These are phyloP conservation scores for Tetrahymena elliotti DNA, from an alignment of 73 alveolate genomes.

Conservation along the genomic window DNA sequence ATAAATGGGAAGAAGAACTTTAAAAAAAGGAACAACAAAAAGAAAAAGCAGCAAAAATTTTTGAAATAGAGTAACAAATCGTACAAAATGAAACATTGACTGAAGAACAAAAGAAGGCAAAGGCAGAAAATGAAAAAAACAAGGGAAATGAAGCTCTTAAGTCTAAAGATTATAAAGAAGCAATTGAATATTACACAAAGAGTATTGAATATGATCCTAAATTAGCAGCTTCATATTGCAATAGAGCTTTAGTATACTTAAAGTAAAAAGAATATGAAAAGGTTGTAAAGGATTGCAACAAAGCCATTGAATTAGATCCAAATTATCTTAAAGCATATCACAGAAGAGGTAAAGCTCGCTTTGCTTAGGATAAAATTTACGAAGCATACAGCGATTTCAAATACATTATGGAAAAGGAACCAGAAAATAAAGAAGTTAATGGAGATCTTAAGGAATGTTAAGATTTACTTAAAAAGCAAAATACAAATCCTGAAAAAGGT, in stretches of 20 bases:
- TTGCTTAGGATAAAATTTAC: conserved; percentile 57
- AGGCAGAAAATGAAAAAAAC: conserved; percentile 75
- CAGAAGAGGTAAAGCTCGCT: conserved; percentile 87
- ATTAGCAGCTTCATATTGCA: conserved; percentile 77
- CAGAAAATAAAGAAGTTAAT: conserved; percentile 66
- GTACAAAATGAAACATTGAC: conserved; percentile 5
- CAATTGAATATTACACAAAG: conserved; percentile 71
- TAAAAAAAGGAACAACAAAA: not conserved
- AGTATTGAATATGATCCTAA: conserved; percentile 65
- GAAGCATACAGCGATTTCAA: conserved; percentile 83
- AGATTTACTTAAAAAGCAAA: conserved; percentile 44
- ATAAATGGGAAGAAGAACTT: not conserved
- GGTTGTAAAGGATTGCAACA: conserved; percentile 82
- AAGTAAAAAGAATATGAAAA: conserved; percentile 66
- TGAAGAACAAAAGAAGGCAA: conserved; percentile 33
- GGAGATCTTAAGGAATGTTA: conserved; percentile 73
- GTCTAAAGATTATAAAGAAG: conserved; percentile 64
- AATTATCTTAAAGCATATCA: conserved; percentile 82
- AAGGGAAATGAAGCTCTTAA: conserved; percentile 87
- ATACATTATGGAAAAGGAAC: conserved; percentile 64
- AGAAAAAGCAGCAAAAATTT: not conserved
- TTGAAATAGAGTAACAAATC: not conserved
- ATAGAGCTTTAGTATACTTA: conserved; percentile 79
- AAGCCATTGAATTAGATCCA: conserved; percentile 75
- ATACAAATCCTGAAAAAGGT: conserved; percentile 36